Evolutionary conservation across 805 yeast genomes (phyloP).

Genomic region (Spathaspora boniae): DNA sequence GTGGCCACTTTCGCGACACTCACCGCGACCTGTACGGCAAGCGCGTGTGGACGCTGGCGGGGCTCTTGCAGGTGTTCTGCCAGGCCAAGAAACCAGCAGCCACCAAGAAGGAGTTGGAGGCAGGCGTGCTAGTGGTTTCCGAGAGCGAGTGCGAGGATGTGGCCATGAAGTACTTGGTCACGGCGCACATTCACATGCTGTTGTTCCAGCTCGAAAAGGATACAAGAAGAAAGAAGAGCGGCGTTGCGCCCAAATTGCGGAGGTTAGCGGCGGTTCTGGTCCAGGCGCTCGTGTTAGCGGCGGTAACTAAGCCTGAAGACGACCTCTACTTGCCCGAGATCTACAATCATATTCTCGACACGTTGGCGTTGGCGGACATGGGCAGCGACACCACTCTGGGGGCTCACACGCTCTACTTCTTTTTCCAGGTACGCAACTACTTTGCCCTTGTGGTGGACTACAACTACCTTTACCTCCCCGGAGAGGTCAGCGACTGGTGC

Average conservation of each 20-base stretch:
- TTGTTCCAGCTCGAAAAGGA: not conserved
- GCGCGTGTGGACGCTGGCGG: no score
- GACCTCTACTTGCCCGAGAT: constrained; percentile 1
- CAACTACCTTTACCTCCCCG: constrained; percentile 2
- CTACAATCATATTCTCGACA: constrained; percentile 6
- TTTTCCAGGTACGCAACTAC: constrained; percentile 5
- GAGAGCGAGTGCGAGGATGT: not conserved
- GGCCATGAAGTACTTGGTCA: not conserved
- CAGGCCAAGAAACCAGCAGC: constrained; percentile 2
- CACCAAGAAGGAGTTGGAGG: not conserved
- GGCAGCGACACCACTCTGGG: not conserved
- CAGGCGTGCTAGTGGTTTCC: not conserved
- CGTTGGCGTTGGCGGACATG: not conserved
- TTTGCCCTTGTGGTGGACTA: not conserved
- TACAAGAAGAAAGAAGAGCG: not conserved
- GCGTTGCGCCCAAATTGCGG: not conserved
- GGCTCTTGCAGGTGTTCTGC: constrained; percentile 4
- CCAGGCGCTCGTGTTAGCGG: not conserved
- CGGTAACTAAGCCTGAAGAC: constrained; percentile 1
- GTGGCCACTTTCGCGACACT: not conserved
- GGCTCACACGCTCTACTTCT: constrained; percentile 5
- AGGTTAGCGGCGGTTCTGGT: not conserved
- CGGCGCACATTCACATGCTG: constrained; percentile 1
- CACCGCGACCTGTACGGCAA: no score
- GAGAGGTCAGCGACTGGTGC: constrained; percentile 1